Evolutionary conservation across 73 alveolate genomes (phyloP).

Genomic region (Tetrahymena elliotti): DNA sequence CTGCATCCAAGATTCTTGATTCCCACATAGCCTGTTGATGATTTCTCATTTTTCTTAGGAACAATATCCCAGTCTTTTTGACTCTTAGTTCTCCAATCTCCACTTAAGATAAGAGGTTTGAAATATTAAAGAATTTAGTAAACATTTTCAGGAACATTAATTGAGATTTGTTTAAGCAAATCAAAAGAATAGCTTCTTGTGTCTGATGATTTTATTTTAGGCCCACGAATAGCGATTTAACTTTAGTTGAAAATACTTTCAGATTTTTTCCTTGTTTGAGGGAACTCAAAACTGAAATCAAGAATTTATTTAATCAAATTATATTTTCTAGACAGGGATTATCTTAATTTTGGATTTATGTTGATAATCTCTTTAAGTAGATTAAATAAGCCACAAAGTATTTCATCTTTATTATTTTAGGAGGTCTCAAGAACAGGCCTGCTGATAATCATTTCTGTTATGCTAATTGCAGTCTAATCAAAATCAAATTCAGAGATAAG

Average conservation of each 20-base stretch:
- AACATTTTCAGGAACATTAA: background rate
- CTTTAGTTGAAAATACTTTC: background rate
- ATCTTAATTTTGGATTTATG: background rate
- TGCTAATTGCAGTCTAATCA: background rate
- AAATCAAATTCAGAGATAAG: background rate
- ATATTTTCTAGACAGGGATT: background rate
- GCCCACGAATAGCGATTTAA: conserved; percentile 10
- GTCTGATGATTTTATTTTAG: conserved; percentile 17
- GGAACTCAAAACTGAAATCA: background rate
- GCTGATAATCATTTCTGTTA: background rate
- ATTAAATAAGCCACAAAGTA: conserved; percentile 13
- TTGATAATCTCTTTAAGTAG: conserved; percentile 3
- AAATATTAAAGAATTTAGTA: background rate
- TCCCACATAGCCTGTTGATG: conserved; percentile 53
- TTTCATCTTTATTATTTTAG: conserved; percentile 16
- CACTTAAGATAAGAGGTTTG: background rate
- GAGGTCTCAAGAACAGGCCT: background rate
- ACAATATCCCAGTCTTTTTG: conserved; percentile 31
- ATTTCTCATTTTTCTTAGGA: conserved; percentile 33
- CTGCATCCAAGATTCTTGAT: conserved; percentile 41
- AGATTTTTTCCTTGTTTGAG: background rate
- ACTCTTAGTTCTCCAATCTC: conserved; percentile 28
- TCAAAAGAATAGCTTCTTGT: conserved; percentile 12
- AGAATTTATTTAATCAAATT: background rate
- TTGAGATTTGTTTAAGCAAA: background rate